Percentiles rank a stretch among this genome's conserved stretches.
phyloP scores from a whole-genome alignment of 768 basidiomycete species.

The Agaricus sinodeliciosus region DNA sequence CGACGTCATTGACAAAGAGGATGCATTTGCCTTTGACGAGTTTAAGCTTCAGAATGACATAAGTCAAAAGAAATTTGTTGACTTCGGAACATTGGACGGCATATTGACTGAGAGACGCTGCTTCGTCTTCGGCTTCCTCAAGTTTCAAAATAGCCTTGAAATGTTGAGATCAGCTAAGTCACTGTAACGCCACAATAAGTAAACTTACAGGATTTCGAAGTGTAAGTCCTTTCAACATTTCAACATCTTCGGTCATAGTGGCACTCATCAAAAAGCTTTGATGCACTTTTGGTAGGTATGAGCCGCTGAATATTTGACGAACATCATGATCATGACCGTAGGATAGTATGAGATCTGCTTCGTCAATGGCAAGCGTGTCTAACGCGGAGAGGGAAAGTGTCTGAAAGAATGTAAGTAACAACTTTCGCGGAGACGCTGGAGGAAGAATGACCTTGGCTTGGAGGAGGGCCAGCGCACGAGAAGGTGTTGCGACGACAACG shows the following conservation, averaged over 20 bases:
- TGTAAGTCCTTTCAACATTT: conserved; percentile 80
- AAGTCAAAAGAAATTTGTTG: conserved; percentile 95
- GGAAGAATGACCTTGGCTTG: conserved; percentile 23
- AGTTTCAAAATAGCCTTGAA: conserved; percentile 69
- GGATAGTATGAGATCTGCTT: conserved; percentile 94
- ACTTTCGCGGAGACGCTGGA: not conserved
- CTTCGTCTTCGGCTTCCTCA: conserved; percentile 83
- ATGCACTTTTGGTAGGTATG: conserved; percentile 71
- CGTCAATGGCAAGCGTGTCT: conserved; percentile 91
- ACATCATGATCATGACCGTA: conserved; percentile 95
- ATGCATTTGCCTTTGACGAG: conserved; percentile 96
- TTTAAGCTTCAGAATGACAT: conserved; percentile 93
- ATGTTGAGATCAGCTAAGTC: not conserved
- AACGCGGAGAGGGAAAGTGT: conserved; percentile 56
- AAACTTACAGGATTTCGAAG: conserved; percentile 77
- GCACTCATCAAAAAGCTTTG: conserved; percentile 97
- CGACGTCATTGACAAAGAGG: conserved; percentile 93
- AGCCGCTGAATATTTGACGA: conserved; percentile 59
- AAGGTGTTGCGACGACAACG: conserved; percentile 33
- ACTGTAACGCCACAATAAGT: not conserved
- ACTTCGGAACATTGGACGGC: conserved; percentile 83
- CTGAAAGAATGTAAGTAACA: not conserved
- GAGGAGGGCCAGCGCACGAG: conserved; percentile 26
- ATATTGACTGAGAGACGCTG: conserved; percentile 78
- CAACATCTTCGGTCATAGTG: conserved; percentile 95